phyloP scores from a whole-genome alignment of 148 eudicot genomes.

The Diospyros lotus region DNA sequence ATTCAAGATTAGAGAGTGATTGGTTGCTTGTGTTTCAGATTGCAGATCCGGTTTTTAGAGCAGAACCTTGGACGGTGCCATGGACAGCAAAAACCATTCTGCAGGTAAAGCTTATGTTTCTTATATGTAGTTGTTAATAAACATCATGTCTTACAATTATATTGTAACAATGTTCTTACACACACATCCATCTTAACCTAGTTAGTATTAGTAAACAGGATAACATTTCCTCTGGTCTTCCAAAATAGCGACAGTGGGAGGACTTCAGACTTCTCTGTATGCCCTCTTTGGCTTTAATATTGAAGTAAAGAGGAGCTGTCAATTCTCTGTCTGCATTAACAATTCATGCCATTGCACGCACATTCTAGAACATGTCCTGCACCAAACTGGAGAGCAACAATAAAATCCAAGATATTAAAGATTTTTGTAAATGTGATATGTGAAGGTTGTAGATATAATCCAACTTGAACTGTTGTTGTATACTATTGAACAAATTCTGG shows the following conservation, averaged over 20 bases:
- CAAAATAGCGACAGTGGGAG: not conserved
- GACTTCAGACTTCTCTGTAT: not conserved
- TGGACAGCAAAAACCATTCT: constrained; percentile 72
- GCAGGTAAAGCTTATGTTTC: constrained; percentile 31
- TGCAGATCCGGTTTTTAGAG: constrained; percentile 6
- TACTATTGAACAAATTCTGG: not conserved
- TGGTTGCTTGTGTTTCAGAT: not conserved
- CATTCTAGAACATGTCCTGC: not conserved
- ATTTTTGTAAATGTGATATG: not conserved
- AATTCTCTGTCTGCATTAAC: not conserved
- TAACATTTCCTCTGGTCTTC: not conserved
- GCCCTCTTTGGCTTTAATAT: not conserved
- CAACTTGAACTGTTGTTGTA: no score
- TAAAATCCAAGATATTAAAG: not conserved
- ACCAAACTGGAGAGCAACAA: not conserved
- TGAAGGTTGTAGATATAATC: not conserved
- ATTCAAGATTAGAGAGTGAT: not conserved
- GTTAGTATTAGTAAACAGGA: not conserved
- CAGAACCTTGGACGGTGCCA: constrained; percentile 20
- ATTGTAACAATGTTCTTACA: not conserved
- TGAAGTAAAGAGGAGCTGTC: not conserved
- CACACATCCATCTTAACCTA: not conserved
- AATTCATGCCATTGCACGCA: not conserved
- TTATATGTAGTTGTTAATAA: not conserved
- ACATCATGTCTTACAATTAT: not conserved